Evolutionary conservation across 2,329 filamentous ascomycete genomes (phyloP).

Genomic region (Neurospora sp.): DNA sequence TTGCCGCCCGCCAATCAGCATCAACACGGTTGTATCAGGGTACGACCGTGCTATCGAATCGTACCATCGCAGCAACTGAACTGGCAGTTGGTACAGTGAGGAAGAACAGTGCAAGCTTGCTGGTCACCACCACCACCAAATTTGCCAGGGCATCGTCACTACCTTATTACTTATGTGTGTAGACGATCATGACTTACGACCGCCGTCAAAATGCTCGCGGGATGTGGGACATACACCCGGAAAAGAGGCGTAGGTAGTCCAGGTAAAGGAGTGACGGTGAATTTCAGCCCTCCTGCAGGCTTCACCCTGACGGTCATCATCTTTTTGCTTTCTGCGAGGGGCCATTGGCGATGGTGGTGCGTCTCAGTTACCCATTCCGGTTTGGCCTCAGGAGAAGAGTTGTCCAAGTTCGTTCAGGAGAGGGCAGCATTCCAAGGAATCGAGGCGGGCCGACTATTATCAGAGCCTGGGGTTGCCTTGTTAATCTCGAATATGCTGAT

Average conservation of each 20-base stretch:
- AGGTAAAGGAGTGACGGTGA: neutral
- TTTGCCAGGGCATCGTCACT: too few species aligned
- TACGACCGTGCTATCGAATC: neutral
- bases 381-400: neutral
- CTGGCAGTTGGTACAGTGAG: neutral
- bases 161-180: too few species aligned
- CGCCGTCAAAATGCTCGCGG: neutral
- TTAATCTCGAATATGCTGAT: neutral
- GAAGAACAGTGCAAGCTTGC: neutral
- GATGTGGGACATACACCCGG: neutral
- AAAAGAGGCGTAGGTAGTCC: neutral
- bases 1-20: neutral
- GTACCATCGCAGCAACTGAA: neutral
- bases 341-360: neutral
- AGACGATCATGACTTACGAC: neutral
- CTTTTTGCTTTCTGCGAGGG: neutral
- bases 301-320: neutral
- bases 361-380: neutral
- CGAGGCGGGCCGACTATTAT: neutral
- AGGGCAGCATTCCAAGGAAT: neutral
- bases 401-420: neutral
- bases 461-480: neutral
- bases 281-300: neutral
- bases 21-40: neutral
- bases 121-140: neutral